Evolutionary conservation across 169 alveolate species (phyloP), one percentile per base, ranked within the genome.

Genomic region (Amoebophrya sp.): DNA sequence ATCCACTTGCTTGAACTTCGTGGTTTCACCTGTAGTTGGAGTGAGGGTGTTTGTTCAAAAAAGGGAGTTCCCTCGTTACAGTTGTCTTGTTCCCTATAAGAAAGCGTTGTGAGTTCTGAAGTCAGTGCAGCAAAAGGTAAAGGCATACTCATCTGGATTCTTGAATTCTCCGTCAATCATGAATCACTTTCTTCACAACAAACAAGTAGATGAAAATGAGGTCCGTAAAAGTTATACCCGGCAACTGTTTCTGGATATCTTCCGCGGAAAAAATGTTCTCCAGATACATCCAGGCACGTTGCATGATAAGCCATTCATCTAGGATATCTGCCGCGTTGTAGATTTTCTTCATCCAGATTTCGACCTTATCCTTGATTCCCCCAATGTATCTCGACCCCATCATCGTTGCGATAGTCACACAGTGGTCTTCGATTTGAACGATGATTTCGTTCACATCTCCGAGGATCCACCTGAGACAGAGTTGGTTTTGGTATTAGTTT

Each of bases 231-330:
- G 6, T 18, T 47, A 47, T 47, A 47, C 95, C 94, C 14, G 98
- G 98, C 65, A 97, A 94, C 94, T 96, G 97, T 95, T 96, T 95
- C 94, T 96, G 95, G 78, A 97, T 97, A 93, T 97, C 99, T 92
- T 97, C 98, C n/a, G 99, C 99, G 40, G 96, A 94, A 95, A 97
- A 97, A 93, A 95, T 94, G 93, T 95, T 95, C 91, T 95, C 96
- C 89, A 95, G 93, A 90, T 95, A 95, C 93, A 91, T 93, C 96
- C 96, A 95, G 23, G 94, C 94, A 0, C 95, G 91, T 89, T 95
- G 96, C 40, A 95, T 95, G 78, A 65, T 53, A 90, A 96, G 93
- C 99, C 99, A 97, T 93, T 97, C 99, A 92, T 97, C 99, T 40
- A 97, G 95, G 76, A 96, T 97, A 94, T 96, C 98, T 26, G 97